phyloP scores from a whole-genome alignment of 169 alveolate species.

The Neospora caninum region DNA sequence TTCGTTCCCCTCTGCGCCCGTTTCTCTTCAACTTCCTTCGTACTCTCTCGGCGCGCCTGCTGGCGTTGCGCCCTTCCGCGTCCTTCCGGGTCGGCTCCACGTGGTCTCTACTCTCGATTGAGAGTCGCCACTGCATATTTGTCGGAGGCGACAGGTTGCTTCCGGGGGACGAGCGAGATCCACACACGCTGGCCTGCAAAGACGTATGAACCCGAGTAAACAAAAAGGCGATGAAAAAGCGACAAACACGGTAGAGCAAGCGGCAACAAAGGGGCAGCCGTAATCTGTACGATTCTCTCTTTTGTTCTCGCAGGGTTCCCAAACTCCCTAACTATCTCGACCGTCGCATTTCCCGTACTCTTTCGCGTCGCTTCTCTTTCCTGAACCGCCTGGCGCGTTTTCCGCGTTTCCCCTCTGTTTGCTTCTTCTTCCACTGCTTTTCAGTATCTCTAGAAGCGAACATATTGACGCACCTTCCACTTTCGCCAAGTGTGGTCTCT shows the following conservation, averaged over 20 bases:
- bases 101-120: neutral
- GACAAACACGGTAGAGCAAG: neutral
- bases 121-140: neutral
- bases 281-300: neutral
- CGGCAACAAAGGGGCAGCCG: neutral
- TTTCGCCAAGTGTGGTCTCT: conserved; percentile 46
- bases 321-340: neutral
- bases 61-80: too few species aligned
- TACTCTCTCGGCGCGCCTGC: too few species aligned
- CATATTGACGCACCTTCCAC: conserved; percentile 32
- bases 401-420: neutral
- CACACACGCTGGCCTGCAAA: conserved; percentile 7
- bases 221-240: neutral
- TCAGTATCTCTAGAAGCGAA: neutral
- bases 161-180: neutral
- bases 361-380: too few species aligned
- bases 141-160: neutral
- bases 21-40: too few species aligned
- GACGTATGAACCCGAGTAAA: neutral
- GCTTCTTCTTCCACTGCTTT: neutral
- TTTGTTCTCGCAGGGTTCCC: neutral
- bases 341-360: too few species aligned
- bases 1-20: too few species aligned
- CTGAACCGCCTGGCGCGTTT: too few species aligned
- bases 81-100: too few species aligned